Conservation (phyloP, 1,284 basidiomycete genomes). For the Hemileia vastatrix region DNA sequence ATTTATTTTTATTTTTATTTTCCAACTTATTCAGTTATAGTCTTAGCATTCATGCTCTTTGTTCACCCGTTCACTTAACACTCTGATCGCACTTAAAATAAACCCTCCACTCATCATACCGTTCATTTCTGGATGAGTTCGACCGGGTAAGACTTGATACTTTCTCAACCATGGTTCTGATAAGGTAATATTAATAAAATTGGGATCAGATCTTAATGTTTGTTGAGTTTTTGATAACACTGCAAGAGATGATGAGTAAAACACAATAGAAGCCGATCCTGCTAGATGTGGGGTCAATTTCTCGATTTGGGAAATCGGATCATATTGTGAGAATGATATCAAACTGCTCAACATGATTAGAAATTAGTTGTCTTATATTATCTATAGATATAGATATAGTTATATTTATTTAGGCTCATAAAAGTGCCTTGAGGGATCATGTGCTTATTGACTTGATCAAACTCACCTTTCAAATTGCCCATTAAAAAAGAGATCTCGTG, state of each 20-base stretch:
- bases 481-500: too few relatives aligned
- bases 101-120: constrained; percentile 82
- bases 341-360: too few relatives aligned
- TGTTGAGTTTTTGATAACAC: constrained; percentile 46
- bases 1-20: too few relatives aligned
- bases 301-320: constrained; percentile 70
- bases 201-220: constrained; percentile 3
- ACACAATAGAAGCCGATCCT: constrained; percentile 75
- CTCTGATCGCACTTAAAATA: constrained; percentile 70
- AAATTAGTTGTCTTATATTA: too few relatives aligned
- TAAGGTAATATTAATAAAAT: constrained; percentile 15
- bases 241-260: constrained; percentile 73
- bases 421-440: too few relatives aligned
- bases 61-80: constrained; percentile 41
- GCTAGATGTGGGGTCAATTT: constrained; percentile 64
- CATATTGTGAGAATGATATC: constrained; percentile 73
- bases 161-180: constrained; percentile 73
- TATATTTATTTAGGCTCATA: too few relatives aligned
- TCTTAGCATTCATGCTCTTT: constrained; percentile 31
- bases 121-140: constrained; percentile 92
- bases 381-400: too few relatives aligned
- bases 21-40: constrained; percentile 5
- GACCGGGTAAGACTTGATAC: constrained; percentile 88
- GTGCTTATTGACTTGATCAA: too few relatives aligned
- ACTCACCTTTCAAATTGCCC: constrained; percentile 84